A percentile compares a stretch with the other conserved stretches of the same genome.
Evolutionary conservation across 2,329 filamentous ascomycete species (phyloP).

Genomic region (Trichoderma aggressivum): DNA sequence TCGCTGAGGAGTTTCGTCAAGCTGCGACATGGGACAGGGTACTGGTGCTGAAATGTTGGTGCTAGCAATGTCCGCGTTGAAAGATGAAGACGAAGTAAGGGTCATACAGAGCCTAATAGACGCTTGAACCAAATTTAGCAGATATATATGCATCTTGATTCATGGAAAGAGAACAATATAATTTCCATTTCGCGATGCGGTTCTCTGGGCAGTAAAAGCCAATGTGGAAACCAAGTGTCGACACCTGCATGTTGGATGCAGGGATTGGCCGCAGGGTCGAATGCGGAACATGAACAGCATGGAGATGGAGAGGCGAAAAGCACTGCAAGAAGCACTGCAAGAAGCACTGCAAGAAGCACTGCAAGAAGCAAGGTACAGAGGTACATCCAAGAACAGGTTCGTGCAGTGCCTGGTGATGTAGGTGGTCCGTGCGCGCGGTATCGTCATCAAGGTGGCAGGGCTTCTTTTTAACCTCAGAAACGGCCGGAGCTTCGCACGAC

Average conservation of each 20-base stretch:
- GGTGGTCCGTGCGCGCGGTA: slow-evolving; percentile 21
- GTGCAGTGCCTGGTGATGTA: background rate
- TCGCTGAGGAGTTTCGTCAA: background rate
- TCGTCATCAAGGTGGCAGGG: slow-evolving; percentile 22
- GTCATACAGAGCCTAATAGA: background rate
- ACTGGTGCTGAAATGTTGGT: background rate
- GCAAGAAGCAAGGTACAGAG: background rate
- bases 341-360: too few relatives aligned
- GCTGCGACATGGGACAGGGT: background rate
- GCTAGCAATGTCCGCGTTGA: background rate
- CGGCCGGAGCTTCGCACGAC: slow-evolving; percentile 13
- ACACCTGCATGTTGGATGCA: background rate
- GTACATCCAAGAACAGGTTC: background rate
- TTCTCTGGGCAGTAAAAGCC: background rate
- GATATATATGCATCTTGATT: background rate
- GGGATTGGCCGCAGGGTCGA: background rate
- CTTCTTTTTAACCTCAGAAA: background rate
- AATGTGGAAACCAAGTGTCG: background rate
- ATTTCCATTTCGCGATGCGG: background rate
- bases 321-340: background rate
- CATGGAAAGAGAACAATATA: background rate
- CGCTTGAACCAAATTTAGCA: background rate
- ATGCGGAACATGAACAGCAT: background rate
- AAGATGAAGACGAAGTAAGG: background rate
- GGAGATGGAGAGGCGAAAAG: background rate